Evolutionary conservation across 495 filamentous ascomycete genomes (phyloP), one percentile per base, ranked within the genome.

Genomic region (Penicillium paxilli): DNA sequence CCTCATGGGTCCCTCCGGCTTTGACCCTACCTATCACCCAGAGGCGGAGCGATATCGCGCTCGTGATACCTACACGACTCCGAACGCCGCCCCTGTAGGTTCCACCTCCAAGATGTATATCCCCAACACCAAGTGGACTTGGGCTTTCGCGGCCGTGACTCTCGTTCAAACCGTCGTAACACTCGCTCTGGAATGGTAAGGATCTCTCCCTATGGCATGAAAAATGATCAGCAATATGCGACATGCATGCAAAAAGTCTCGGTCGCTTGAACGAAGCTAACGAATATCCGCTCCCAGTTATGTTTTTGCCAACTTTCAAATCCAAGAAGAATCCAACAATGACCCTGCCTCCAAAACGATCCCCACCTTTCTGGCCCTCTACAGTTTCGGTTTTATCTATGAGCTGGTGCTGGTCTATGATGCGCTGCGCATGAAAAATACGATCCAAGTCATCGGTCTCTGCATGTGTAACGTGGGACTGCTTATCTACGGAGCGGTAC

Each of bases 311-410:
- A 74, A 75, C 47, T 81, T 80, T 52, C 71, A 96, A 81, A 67
- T 95, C 79, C 71, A 88, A 89, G 49, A 96, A 88, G 50, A 67
- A 19, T 28, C 69, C 25, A 56, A 72, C 24, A 51, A 57, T 22
- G 66, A 71, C 52, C 73, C 84, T 38, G 54, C 73, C 0, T 71
- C 73, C 14, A 86, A 84, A 65, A 89, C 88, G 0, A 90, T 94
- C 46, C 87, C 90, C 21, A 96, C 91, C 12, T 97, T 97, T 71
- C 79, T 98, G 21, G 87, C 93, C 10, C 81, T 98, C n/a, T 95
- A 97, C 73, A 95, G 96, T 66, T 96, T 98, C 70, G 94, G 90
- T 47, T 96, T 95, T 71, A 65, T 98, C 49, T 98, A 98, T 73
- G 85, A 96, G 62, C 68, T 98, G 5, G 68, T 94, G 26, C 76